A percentile compares a stretch with the other conserved stretches of the same genome.
Conservation (phyloP, 2,329 filamentous ascomycete species). For the Cordyceps cateniannulata region DNA sequence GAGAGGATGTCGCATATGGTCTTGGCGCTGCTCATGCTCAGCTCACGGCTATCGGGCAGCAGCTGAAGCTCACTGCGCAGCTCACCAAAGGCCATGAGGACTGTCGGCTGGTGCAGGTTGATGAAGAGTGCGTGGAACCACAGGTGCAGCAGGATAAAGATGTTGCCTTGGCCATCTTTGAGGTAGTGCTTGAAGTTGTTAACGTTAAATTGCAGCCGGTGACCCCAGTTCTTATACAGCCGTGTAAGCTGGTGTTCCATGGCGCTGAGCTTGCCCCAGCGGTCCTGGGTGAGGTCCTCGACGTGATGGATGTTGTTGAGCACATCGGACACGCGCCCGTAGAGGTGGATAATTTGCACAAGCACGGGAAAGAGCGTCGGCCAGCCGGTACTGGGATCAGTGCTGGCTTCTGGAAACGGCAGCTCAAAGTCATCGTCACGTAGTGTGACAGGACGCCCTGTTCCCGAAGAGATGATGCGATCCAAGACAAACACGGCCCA, state of each 20-base stretch:
- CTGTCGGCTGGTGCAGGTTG: conserved; percentile 74
- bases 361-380: conserved; percentile 74
- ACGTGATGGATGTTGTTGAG: conserved; percentile 73
- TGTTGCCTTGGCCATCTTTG: conserved; percentile 73
- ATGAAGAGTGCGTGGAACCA: conserved; percentile 88
- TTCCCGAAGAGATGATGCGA: conserved; percentile 79
- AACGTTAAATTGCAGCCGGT: conserved; percentile 74
- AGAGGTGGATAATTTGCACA: conserved; percentile 78
- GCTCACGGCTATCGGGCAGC: conserved; percentile 71
- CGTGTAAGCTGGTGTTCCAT: conserved; percentile 76
- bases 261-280: conserved; percentile 61
- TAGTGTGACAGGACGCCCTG: conserved; percentile 75
- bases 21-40: conserved; percentile 83
- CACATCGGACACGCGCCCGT: conserved; percentile 76
- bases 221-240: conserved; percentile 66
- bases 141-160: conserved; percentile 79
- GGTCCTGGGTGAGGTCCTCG: conserved; percentile 68
- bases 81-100: conserved; percentile 68
- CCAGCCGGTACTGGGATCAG: conserved; percentile 56
- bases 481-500: conserved; percentile 89
- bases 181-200: conserved; percentile 82
- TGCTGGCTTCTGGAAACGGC: conserved; percentile 50
- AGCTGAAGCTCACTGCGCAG: conserved; percentile 59
- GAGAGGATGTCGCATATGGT: conserved; percentile 85
- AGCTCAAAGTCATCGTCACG: conserved; percentile 82